phyloP scores from a whole-genome alignment of 495 filamentous ascomycete genomes.

The Neurospora hispaniola region DNA sequence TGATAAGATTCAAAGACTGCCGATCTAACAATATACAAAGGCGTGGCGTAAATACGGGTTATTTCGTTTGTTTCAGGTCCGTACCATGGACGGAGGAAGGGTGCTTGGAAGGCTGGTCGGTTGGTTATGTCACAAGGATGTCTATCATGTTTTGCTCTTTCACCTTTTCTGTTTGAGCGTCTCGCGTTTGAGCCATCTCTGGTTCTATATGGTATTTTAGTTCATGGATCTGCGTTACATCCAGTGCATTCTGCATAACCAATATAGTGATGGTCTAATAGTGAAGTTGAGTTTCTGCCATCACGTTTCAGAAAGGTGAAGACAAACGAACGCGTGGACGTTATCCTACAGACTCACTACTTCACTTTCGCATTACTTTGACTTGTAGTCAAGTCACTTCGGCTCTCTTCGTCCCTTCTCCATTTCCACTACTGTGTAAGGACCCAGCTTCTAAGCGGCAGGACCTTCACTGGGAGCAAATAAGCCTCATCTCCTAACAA shows the following conservation, averaged over 20 bases:
- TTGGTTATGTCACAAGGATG: not conserved
- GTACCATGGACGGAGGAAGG: not conserved
- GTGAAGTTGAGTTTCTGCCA: not conserved
- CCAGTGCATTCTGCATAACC: not conserved
- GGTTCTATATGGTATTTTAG: not conserved
- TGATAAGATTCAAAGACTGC: not conserved
- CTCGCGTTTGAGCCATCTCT: not conserved
- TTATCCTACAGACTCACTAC: no score
- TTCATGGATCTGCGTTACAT: not conserved
- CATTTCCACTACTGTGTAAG: no score
- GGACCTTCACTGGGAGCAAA: no score
- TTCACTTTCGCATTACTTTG: no score
- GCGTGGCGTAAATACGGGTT: not conserved
- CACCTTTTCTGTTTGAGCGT: not conserved
- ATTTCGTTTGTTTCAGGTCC: not conserved
- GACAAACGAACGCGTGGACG: no score
- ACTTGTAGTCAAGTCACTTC: no score
- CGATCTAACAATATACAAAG: not conserved
- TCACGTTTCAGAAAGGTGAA: no score
- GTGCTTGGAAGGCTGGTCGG: not conserved
- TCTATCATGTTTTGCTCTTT: not conserved
- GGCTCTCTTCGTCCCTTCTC: no score
- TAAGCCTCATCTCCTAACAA: no score
- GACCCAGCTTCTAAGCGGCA: no score
- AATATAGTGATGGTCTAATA: not conserved